These are phyloP conservation scores for Tephrocybe sp. DNA, from an alignment of 768 basidiomycete genomes.

Conservation along the genomic window DNA sequence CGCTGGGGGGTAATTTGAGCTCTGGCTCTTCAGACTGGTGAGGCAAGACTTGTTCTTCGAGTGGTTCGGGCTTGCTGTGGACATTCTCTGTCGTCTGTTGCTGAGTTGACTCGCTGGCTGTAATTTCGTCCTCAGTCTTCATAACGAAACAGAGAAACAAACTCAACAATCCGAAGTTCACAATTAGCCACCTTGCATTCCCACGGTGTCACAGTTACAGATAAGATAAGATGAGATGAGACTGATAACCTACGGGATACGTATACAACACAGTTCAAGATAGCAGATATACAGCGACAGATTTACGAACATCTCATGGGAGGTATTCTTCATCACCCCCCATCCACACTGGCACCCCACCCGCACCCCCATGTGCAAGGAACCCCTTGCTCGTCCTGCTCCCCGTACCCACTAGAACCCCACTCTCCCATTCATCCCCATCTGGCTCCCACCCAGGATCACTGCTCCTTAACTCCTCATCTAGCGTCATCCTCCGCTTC, in stretches of 20 bases:
- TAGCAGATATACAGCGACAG: too few species aligned
- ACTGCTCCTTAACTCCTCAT: constrained; percentile 54
- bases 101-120: constrained; percentile 5
- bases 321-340: too few species aligned
- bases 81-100: constrained; percentile 17
- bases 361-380: constrained; percentile 72
- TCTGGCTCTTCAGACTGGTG: constrained; percentile 23
- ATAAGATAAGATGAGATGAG: too few species aligned
- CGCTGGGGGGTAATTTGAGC: constrained; percentile 40
- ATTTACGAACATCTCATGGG: too few species aligned
- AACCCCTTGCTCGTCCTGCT: constrained; percentile 57
- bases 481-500: constrained; percentile 49
- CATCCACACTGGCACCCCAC: constrained; percentile 69
- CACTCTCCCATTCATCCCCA: constrained; percentile 45
- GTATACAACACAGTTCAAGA: too few species aligned
- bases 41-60: constrained; percentile 32
- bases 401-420: constrained; percentile 52
- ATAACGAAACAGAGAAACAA: too few species aligned
- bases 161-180: too few species aligned
- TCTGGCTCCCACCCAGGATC: constrained; percentile 29
- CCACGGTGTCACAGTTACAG: too few species aligned
- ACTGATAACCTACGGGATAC: too few species aligned
- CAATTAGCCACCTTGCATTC: too few species aligned
- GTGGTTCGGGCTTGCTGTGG: constrained; percentile 30
- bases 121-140: too few species aligned